phyloP scores from a whole-genome alignment of 2,329 filamentous ascomycete genomes.

The Ophiostoma fasciatum region DNA sequence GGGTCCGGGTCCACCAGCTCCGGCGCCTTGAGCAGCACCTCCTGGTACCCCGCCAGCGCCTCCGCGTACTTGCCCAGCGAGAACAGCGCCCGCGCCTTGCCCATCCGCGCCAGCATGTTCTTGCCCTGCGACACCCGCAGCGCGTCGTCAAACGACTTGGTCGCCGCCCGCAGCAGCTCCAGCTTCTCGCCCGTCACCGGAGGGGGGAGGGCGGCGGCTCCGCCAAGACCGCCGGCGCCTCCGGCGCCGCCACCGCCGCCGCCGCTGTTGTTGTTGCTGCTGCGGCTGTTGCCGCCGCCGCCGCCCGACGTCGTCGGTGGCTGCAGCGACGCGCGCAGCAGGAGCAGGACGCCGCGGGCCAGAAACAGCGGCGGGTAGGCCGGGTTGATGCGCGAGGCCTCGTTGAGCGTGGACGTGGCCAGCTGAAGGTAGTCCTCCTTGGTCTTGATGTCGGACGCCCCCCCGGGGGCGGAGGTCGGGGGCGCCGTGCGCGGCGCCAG shows the following conservation, averaged over 20 bases:
- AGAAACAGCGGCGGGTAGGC: slow-evolving; percentile 84
- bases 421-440: slow-evolving; percentile 88
- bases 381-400: slow-evolving; percentile 87
- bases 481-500: slow-evolving; percentile 51
- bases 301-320: slow-evolving; percentile 52
- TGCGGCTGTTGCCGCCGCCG: slow-evolving; percentile 30
- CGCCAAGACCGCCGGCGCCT: too few relatives aligned
- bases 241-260: too few relatives aligned
- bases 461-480: slow-evolving; percentile 46
- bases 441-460: slow-evolving; percentile 69
- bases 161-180: slow-evolving; percentile 68
- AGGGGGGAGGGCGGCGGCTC: too few relatives aligned
- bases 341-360: slow-evolving; percentile 74
- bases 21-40: slow-evolving; percentile 72
- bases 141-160: slow-evolving; percentile 92
- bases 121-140: slow-evolving; percentile 68
- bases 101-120: slow-evolving; percentile 86
- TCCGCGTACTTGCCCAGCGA: slow-evolving; percentile 77
- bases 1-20: slow-evolving; percentile 85
- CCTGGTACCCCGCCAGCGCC: slow-evolving; percentile 72
- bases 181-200: slow-evolving; percentile 59
- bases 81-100: slow-evolving; percentile 74
- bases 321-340: slow-evolving; percentile 76
- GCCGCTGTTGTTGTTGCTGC: too few relatives aligned
- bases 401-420: slow-evolving; percentile 85